Evolutionary conservation across 1,284 basidiomycete genomes (phyloP).

Genomic region (Inonotus hispidus): DNA sequence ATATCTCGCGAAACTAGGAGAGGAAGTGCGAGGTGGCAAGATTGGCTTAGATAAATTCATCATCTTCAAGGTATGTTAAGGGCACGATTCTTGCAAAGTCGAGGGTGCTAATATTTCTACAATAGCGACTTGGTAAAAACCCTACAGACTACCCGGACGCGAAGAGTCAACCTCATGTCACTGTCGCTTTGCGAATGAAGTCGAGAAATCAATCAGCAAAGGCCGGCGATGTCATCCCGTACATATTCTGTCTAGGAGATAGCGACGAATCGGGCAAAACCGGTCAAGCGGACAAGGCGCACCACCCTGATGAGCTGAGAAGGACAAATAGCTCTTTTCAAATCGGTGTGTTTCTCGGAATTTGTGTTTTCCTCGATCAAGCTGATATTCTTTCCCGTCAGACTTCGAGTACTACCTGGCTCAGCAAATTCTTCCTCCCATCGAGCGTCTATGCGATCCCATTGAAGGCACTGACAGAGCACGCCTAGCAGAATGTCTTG

Average conservation of each 20-base stretch:
- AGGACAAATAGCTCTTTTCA: conserved; percentile 59
- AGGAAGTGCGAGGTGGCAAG: conserved; percentile 72
- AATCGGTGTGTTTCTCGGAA: conserved; percentile 52
- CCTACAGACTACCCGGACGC: conserved; percentile 96
- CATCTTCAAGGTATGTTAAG: conserved; percentile 72
- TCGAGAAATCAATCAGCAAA: conserved; percentile 75
- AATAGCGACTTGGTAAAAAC: conserved; percentile 85
- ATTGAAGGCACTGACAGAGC: conserved; percentile 95
- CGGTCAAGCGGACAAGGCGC: conserved; percentile 86
- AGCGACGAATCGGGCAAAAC: conserved; percentile 71
- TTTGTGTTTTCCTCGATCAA: background rate
- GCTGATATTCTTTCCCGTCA: conserved; percentile 26
- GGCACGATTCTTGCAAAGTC: background rate
- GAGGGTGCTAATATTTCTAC: background rate
- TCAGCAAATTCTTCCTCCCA: conserved; percentile 89
- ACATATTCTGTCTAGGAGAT: conserved; percentile 85
- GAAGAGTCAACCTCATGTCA: conserved; percentile 94
- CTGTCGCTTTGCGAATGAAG: conserved; percentile 92
- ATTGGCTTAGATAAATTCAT: conserved; percentile 90
- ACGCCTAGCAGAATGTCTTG: conserved; percentile 91
- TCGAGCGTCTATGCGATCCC: conserved; percentile 92
- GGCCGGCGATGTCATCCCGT: conserved; percentile 92
- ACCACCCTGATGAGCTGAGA: conserved; percentile 90
- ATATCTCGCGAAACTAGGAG: conserved; percentile 72
- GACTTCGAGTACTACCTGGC: conserved; percentile 93